Base-by-base conservation (phyloP, 202 grass and related monocot genomes). In the Setaria viridis region DNA sequence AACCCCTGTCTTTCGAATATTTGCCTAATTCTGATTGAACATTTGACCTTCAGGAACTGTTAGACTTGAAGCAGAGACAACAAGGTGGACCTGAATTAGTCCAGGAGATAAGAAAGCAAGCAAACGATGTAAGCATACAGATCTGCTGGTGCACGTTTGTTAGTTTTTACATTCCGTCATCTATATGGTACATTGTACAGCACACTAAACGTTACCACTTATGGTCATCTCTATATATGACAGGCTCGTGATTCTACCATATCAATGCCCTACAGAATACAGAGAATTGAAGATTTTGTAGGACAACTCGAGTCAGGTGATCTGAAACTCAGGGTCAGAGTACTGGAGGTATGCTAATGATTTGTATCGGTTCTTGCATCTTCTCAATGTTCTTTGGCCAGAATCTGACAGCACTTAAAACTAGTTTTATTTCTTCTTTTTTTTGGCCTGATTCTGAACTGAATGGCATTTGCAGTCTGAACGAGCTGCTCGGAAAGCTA, bases 271-370 rank as follows among this genome's bases (percentile, higher is more conserved):
- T 95, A 92, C 82, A 88, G 91, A 70, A 83, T 98, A 69, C 93
- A 98, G 68, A 70, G 71, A 89, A 98, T 98, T 68, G 96, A 98
- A 74, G 86, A 98, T 82, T 92, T 98, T 70, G 96, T 95, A 32
- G 82, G 89, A 67, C 96, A 98, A 89, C 93, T 98, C 8, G 96
- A 98, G 50, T 94, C 91, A 0, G 96, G 96, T 62, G 96, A 98
- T 82, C 74, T 95, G 49, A 98, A 95, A 85, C 91, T 99, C 47
- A 89, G 93, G 60, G 96, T 99, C 84, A 90, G 93, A 86, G 96
- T 99, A 81, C 91, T 99, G 72, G 96, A 99, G 96, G 96, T 94
- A 94, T 85, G 78, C 33, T 41, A 70, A 48, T 81, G 10, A 76
- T 3, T 80, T 58, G 4, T 53, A 43, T 69, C 72, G 20, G 17